A percentile compares a stretch with the other conserved stretches of the same genome.
Evolutionary conservation across 805 yeast genomes (phyloP).

Genomic region (Zygosaccharomyces rouxii): DNA sequence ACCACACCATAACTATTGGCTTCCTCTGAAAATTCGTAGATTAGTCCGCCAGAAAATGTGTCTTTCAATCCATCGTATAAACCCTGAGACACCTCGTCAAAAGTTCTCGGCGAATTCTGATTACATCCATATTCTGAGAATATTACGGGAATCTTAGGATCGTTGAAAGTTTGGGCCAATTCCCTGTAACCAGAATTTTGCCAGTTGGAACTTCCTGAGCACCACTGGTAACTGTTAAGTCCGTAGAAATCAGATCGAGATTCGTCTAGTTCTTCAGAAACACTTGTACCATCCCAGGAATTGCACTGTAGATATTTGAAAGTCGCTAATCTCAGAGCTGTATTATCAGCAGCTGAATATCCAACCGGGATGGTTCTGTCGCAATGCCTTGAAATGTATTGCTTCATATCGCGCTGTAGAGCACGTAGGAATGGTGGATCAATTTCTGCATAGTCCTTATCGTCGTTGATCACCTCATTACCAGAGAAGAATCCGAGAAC

Average conservation of each 20-base stretch:
- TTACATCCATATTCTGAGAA: constrained; percentile 86
- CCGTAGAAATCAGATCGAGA: constrained; percentile 85
- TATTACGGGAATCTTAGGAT: constrained; percentile 62
- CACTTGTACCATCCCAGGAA: constrained; percentile 42
- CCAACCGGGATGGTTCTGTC: constrained; percentile 89
- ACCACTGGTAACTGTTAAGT: constrained; percentile 84
- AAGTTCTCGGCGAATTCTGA: constrained; percentile 69
- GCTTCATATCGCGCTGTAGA: constrained; percentile 86
- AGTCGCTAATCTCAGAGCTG: constrained; percentile 62
- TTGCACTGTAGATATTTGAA: constrained; percentile 83
- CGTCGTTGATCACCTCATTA: constrained; percentile 87
- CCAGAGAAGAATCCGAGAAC: constrained; percentile 86
- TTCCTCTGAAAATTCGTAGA: constrained; percentile 86
- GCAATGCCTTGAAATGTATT: constrained; percentile 62
- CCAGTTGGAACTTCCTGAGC: constrained; percentile 63
- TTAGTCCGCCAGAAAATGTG: constrained; percentile 82
- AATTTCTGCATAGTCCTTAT: constrained; percentile 48
- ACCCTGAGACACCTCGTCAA: constrained; percentile 70
- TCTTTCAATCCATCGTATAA: constrained; percentile 61
- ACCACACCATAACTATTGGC: constrained; percentile 75
- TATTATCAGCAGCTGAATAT: constrained; percentile 87
- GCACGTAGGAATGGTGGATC: constrained; percentile 85
- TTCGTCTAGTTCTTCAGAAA: constrained; percentile 45
- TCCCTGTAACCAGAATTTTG: constrained; percentile 61
- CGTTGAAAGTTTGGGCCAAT: constrained; percentile 52